Evolutionary conservation across 2,329 filamentous ascomycete genomes (phyloP).

Genomic region (Colletotrichum falcatum): DNA sequence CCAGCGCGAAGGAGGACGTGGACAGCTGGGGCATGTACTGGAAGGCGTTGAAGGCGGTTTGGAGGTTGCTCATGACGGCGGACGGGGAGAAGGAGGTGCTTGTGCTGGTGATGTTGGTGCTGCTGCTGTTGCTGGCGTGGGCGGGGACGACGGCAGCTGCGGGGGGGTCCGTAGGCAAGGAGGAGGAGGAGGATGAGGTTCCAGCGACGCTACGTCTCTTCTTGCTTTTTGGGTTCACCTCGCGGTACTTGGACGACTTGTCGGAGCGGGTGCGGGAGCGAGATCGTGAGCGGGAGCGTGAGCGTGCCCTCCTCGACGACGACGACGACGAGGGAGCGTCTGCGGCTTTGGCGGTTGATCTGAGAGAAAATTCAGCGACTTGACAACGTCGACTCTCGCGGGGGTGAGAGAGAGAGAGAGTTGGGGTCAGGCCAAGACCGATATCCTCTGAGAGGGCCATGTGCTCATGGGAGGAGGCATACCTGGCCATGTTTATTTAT

Average conservation of each 20-base stretch:
- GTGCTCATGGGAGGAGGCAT: conserved; percentile 25
- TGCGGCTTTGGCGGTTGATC: conserved; percentile 18
- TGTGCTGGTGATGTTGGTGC: too few species aligned
- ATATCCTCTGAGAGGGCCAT: not conserved
- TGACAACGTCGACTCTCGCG: conserved; percentile 30
- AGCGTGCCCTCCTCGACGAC: conserved; percentile 24
- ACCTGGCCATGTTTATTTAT: conserved; percentile 27
- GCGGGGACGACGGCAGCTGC: not conserved
- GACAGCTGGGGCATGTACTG: conserved; percentile 29
- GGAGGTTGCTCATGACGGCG: conserved; percentile 29
- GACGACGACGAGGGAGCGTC: conserved; percentile 24
- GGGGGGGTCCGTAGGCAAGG: not conserved
- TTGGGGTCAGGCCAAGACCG: too few species aligned
- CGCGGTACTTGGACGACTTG: conserved; percentile 9
- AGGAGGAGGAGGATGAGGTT: not conserved
- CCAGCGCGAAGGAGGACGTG: conserved; percentile 26
- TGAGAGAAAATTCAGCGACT: conserved; percentile 29
- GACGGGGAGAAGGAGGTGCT: conserved; percentile 15
- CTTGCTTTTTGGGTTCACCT: conserved; percentile 35
- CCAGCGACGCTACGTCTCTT: conserved; percentile 18
- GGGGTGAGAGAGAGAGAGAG: conserved; percentile 14
- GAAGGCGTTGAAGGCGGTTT: conserved; percentile 32
- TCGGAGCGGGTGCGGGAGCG: conserved; percentile 28
- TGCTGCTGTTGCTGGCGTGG: too few species aligned
- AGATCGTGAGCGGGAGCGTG: conserved; percentile 22